Evolutionary conservation across 352 stramenopile genomes (phyloP), one percentile per base, ranked within the genome.

Genomic region (Phytophthora fragariae): DNA sequence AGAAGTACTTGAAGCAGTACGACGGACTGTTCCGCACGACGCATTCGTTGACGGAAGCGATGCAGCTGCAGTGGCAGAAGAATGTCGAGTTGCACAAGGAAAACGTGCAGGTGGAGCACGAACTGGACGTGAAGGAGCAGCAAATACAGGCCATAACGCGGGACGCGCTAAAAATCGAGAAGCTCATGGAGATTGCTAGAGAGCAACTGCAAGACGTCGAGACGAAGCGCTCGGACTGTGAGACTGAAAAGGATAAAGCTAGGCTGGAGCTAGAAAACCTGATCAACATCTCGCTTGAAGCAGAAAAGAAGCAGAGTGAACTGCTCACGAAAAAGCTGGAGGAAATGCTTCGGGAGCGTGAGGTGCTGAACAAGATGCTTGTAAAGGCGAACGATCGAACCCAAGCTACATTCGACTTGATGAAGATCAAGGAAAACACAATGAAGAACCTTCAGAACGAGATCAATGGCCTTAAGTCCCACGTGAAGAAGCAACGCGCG

Each of bases 401-500:
- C 8, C 89, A 97, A 44, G 79, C 82, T 1, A 96, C 93, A n/a
- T 96, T 88, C 49, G 93, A 98, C 70, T 79, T 98, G 31, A 92
- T 92, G 60, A 97, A 97, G 74, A 96, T 97, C 62, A 96, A 97
- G 62, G 84, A 97, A 62, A 97, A 97, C 73, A 95, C 91, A 29
- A 82, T 89, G 62, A 97, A 94, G 60, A 98, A 98, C 57, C 65
- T 98, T 12, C 72, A 90, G 68, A 97, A 98, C 62, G 93, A 98
- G 68, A 93, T 97, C 53, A 88, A 91, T 35, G 85, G 89, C 1
- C 84, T 96, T 46, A 93, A 95, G 60, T 65, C 80, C 5, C 89
- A 91, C 24, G 91, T 98, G 24, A 94, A 94, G 50, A 85, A 87
- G 46, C 84, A 98, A 60, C 80, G 88, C 0, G 66, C 81, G 50